Evolutionary conservation across 129 eudicot genomes (phyloP), one percentile per base, ranked within the genome.

Genomic region (Lactuca saligna): DNA sequence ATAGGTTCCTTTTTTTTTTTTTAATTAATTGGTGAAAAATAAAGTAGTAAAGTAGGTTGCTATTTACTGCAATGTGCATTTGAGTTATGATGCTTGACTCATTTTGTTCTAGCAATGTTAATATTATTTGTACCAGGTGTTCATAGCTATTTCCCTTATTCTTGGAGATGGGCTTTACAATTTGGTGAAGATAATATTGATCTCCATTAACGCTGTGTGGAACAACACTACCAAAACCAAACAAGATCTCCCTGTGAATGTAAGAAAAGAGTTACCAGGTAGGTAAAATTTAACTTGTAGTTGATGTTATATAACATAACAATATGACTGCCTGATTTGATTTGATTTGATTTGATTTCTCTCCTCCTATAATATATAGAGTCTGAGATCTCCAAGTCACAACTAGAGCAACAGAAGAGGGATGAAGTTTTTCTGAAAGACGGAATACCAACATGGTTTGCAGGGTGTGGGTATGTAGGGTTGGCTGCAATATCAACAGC

Each of bases 121-220:
- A 25, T 25, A 25, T 25, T 25, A 25, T 39, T 5, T 68, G 41
- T 35, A 20, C 61, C 87, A 90, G 97, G 95, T 90, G 49, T 90
- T 90, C 64, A 76, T 90, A 65, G 95, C 97, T 60, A 87, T 87
- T 20, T 65, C 95, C 16, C 83, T 90, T 50, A 87, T 90, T 57
- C 91, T 90, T 57, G 95, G 97, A 12, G 97, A 90, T 56, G 97
- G 97, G 15, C 81, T 90, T 63, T 87, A 90, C 86, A 87, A 90
- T 82, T 81, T 90, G 84, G 65, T 90, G 51, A 87, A 90, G 81
- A 90, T 90, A 54, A 71, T 90, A 56, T 49, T 62, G 7, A 69
- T 90, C 39, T 78, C 91, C 17, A 34, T 87, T 7, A 90, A 70
- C 75, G 89, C 87, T 58, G 41, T 90, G 67, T 67, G 62, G 65